phyloP scores from a whole-genome alignment of 2,329 filamentous ascomycete genomes.

The Diaporthe sp. region DNA sequence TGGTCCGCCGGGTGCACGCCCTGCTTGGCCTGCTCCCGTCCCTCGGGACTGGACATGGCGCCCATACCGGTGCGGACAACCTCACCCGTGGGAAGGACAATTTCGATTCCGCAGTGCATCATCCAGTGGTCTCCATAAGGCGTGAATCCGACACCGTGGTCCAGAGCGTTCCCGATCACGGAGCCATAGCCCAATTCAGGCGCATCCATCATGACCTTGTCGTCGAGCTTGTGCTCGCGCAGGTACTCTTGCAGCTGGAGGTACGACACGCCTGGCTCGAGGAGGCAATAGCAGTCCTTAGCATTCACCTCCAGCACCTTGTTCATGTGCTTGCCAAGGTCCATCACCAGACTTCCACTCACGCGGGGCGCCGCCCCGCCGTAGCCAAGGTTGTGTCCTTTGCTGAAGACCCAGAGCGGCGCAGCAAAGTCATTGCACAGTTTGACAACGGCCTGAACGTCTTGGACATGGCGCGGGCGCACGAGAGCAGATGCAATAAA shows the following conservation, averaged over 20 bases:
- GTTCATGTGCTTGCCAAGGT: conserved; percentile 67
- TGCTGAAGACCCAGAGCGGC: conserved; percentile 62
- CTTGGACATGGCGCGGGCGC: conserved; percentile 48
- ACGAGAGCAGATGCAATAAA: conserved; percentile 56
- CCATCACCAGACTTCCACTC: conserved; percentile 62
- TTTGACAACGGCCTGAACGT: conserved; percentile 60
- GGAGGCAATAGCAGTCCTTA: conserved; percentile 61
- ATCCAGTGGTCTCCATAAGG: conserved; percentile 56
- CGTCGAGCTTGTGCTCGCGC: conserved; percentile 52
- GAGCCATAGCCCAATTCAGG: conserved; percentile 57
- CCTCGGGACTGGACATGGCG: conserved; percentile 53
- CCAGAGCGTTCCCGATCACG: conserved; percentile 59
- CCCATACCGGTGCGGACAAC: conserved; percentile 62
- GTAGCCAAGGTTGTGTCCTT: conserved; percentile 65
- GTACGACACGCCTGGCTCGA: conserved; percentile 69
- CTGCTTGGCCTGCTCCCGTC: conserved; percentile 48
- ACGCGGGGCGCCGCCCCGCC: conserved; percentile 67
- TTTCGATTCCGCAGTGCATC: conserved; percentile 57
- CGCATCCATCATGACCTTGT: conserved; percentile 58
- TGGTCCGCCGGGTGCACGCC: conserved; percentile 48
- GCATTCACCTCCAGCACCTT: conserved; percentile 63
- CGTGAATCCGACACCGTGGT: conserved; percentile 61
- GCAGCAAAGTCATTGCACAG: conserved; percentile 59
- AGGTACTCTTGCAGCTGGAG: conserved; percentile 64
- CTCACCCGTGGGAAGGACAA: conserved; percentile 60